phyloP scores from a whole-genome alignment of 1,139 yeast species.

The Taphrina pruni region DNA sequence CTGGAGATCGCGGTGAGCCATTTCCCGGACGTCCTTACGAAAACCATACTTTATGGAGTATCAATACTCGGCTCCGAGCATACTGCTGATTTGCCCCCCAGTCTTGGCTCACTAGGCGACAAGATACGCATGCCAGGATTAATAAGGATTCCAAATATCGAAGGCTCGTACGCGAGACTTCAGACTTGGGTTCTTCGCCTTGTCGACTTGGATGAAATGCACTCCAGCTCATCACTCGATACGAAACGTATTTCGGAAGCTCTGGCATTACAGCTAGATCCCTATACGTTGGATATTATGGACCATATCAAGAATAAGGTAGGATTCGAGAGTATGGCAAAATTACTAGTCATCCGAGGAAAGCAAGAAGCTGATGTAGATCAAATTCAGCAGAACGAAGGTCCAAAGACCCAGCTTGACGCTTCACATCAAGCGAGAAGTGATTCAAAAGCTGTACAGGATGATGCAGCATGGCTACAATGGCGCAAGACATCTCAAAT shows the following conservation, averaged over 20 bases:
- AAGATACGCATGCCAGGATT: neutral
- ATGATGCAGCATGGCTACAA: neutral
- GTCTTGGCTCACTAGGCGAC: neutral
- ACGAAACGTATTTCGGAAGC: slow-evolving; percentile 1
- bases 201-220: neutral
- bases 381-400: neutral
- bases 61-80: slow-evolving; percentile 14
- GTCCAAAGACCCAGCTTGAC: neutral
- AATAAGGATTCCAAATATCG: neutral
- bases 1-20: slow-evolving; percentile 12
- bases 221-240: neutral
- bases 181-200: slow-evolving; percentile 13
- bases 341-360: neutral
- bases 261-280: slow-evolving; percentile 17
- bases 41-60: slow-evolving; percentile 11
- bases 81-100: neutral
- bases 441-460: neutral
- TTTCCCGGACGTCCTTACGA: slow-evolving; percentile 10
- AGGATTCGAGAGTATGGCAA: neutral
- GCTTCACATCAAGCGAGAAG: neutral
- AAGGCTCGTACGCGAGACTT: slow-evolving; percentile 12
- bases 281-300: slow-evolving; percentile 15
- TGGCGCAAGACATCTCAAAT: neutral
- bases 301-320: neutral
- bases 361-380: neutral